Evolutionary conservation across 352 stramenopile species (phyloP).

Genomic region (Thalassiosira sp.): DNA sequence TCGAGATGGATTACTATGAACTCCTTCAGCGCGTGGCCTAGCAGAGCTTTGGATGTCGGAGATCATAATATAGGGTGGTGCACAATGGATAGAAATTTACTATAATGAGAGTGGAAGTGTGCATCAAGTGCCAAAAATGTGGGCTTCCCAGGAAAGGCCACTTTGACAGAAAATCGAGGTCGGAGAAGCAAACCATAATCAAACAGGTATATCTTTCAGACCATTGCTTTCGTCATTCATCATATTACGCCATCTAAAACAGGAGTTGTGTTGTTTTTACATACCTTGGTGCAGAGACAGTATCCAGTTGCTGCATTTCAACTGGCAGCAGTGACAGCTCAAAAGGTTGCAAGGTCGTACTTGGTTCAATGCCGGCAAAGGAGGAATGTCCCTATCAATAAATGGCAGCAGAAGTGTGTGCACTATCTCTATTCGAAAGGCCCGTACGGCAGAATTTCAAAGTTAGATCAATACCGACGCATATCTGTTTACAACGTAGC

Average conservation of each 20-base stretch:
- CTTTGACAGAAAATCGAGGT: constrained; percentile 27
- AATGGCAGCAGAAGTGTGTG: constrained; percentile 29
- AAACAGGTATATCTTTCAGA: constrained; percentile 1
- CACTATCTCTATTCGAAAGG: constrained; percentile 44
- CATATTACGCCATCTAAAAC: too few relatives aligned
- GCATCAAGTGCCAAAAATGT: constrained; percentile 30
- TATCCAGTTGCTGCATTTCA: constrained; percentile 30
- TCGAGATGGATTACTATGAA: too few relatives aligned
- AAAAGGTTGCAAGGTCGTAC: constrained; percentile 26
- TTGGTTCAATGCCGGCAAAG: constrained; percentile 17
- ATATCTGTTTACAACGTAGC: constrained; percentile 15
- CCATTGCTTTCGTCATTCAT: too few relatives aligned
- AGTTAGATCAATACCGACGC: constrained; percentile 14
- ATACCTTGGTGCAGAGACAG: constrained; percentile 8
- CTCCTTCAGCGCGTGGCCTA: too few relatives aligned
- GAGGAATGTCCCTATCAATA: constrained; percentile 13
- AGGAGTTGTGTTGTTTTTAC: too few relatives aligned
- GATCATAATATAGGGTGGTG: neutral
- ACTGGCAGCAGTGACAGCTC: constrained; percentile 24
- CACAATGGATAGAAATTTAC: neutral
- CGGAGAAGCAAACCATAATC: constrained; percentile 14
- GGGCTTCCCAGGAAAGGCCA: constrained; percentile 22
- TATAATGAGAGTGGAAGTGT: constrained; percentile 14
- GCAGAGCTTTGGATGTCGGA: too few relatives aligned
- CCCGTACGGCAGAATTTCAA: constrained; percentile 31